Conservation (phyloP, 1,284 basidiomycete species). For the Cutaneotrichosporon spelunceum region DNA sequence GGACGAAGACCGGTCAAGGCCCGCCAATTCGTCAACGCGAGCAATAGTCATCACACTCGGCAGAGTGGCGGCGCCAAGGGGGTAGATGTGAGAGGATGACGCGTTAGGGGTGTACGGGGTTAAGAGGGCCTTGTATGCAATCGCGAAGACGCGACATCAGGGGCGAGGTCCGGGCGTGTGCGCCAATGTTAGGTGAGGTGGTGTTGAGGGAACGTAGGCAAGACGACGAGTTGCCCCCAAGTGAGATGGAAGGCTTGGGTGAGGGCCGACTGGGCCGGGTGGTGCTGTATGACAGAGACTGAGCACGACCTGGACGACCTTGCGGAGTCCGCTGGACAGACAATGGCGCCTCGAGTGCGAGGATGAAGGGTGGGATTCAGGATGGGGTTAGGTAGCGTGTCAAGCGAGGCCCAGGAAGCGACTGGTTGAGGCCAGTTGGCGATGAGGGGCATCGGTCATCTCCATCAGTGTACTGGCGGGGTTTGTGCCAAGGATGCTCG, state of each 20-base stretch:
- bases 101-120: not conserved
- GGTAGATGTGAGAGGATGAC: not conserved
- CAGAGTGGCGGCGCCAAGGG: not conserved
- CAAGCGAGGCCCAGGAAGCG: not conserved
- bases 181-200: not conserved
- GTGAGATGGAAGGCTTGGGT: not conserved
- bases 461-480: not conserved
- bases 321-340: not conserved
- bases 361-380: not conserved
- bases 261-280: not conserved
- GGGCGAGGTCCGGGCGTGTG: not conserved
- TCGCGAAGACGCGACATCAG: not conserved
- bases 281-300: not conserved
- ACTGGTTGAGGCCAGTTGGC: no score
- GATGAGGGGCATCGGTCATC: not conserved
- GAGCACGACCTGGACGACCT: not conserved
- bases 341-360: slow-evolving; percentile 3
- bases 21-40: not conserved
- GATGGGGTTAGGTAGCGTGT: not conserved
- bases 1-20: not conserved
- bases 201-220: not conserved
- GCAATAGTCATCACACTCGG: not conserved
- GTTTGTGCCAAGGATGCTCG: not conserved
- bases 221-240: not conserved
- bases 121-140: not conserved